A percentile compares a stretch with the other conserved stretches of the same genome.
phyloP scores from a whole-genome alignment of 2,329 filamentous ascomycete genomes.

The Hypoxylon sp. region DNA sequence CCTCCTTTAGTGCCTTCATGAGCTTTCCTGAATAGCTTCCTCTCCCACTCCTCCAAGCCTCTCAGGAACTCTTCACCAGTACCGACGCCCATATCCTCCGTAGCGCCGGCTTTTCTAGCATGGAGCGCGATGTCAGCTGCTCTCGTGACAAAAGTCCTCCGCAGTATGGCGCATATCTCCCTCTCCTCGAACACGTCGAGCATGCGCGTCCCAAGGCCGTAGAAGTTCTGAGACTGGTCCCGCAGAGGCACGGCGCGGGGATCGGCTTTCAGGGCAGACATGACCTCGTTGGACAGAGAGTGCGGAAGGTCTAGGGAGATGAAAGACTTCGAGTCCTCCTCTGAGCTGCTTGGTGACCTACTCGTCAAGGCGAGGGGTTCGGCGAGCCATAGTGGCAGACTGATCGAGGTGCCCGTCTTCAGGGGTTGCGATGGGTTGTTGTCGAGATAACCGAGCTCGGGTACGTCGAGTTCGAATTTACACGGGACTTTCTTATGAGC shows the following conservation, averaged over 20 bases:
- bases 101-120: conserved; percentile 82
- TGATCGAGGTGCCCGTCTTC: conserved; percentile 80
- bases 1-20: conserved; percentile 77
- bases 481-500: conserved; percentile 86
- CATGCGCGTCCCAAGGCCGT: conserved; percentile 83
- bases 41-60: conserved; percentile 89
- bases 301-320: conserved; percentile 83
- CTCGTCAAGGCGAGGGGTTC: conserved; percentile 86
- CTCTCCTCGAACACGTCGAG: conserved; percentile 88
- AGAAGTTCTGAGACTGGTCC: conserved; percentile 86
- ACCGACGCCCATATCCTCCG: conserved; percentile 63
- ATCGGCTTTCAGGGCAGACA: conserved; percentile 91
- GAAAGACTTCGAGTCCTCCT: conserved; percentile 62
- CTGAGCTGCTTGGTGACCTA: conserved; percentile 47
- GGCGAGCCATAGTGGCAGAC: conserved; percentile 91
- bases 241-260: conserved; percentile 85
- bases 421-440: conserved; percentile 77
- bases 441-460: conserved; percentile 87
- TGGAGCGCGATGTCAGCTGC: conserved; percentile 87
- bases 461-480: conserved; percentile 90
- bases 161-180: conserved; percentile 77
- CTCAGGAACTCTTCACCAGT: conserved; percentile 80
- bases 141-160: conserved; percentile 81
- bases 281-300: conserved; percentile 78
- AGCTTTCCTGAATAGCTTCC: conserved; percentile 75